phyloP scores from a whole-genome alignment of 306 rosid genomes.

The Cyclanthera cordifolia region DNA sequence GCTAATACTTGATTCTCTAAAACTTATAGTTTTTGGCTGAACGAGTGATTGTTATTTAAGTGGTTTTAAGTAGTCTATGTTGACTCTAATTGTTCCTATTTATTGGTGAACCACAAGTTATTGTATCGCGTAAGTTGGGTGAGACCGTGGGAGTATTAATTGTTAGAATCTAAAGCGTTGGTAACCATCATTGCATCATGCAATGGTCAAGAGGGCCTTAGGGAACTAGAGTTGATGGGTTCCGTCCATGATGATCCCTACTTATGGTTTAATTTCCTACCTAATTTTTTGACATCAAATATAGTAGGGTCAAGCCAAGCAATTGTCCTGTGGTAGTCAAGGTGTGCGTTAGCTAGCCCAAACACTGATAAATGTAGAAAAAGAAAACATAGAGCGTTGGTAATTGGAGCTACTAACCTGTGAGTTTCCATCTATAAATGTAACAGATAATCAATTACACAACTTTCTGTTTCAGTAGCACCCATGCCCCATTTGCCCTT shows the following conservation, averaged over 20 bases:
- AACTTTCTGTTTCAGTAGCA: not conserved
- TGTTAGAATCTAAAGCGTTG: no score
- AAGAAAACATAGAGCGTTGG: not conserved
- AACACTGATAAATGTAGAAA: no score
- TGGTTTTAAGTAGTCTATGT: not conserved
- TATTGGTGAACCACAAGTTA: not conserved
- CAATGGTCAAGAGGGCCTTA: no score
- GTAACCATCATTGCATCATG: no score
- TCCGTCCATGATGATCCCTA: no score
- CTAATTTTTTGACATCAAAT: no score
- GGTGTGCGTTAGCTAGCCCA: no score
- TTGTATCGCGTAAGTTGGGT: not conserved
- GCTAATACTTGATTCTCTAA: no score
- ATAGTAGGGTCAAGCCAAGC: no score
- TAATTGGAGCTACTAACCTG: not conserved
- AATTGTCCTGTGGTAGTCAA: no score
- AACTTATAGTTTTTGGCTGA: not conserved
- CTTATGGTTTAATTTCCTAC: no score
- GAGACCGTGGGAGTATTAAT: not conserved
- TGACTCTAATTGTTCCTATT: not conserved
- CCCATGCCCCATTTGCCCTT: not conserved
- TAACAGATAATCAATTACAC: not conserved
- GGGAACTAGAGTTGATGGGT: no score
- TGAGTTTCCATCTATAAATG: not conserved
- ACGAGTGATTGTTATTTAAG: not conserved